A percentile compares a stretch with the other conserved stretches of the same genome.
Evolutionary conservation across 202 grass and related monocot species (phyloP).

Genomic region (Carex sylvatica): DNA sequence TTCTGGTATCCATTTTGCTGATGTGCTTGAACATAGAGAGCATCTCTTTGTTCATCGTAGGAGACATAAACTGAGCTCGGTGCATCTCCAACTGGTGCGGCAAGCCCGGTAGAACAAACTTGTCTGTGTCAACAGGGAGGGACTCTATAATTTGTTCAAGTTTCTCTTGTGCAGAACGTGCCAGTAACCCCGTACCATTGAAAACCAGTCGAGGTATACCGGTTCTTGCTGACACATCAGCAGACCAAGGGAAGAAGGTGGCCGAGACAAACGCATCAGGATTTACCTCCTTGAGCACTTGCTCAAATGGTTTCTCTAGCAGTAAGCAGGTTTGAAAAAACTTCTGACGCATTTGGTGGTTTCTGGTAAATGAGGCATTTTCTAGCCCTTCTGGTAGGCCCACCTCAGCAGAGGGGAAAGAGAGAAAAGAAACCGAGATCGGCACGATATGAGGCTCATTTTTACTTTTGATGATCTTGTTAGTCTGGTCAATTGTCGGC

Average conservation of each 20-base stretch:
- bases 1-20: conserved; percentile 24
- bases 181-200: conserved; percentile 46
- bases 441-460: not conserved
- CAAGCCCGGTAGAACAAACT: conserved; percentile 36
- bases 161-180: conserved; percentile 6
- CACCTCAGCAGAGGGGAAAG: conserved; percentile 43
- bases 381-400: conserved; percentile 46
- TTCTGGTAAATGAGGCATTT: conserved; percentile 3
- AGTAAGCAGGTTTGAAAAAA: not conserved
- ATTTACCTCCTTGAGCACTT: conserved; percentile 23
- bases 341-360: conserved; percentile 9
- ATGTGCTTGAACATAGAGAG: not conserved
- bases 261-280: conserved; percentile 48
- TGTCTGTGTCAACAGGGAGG: conserved; percentile 23
- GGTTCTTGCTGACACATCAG: conserved; percentile 27
- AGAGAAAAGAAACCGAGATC: conserved; percentile 24
- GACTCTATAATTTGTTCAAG: conserved; percentile 24
- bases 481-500: conserved; percentile 45
- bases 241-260: conserved; percentile 51
- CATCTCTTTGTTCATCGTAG: not conserved
- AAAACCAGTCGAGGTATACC: conserved; percentile 52
- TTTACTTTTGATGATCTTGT: conserved; percentile 16
- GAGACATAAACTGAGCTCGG: conserved; percentile 39
- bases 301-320: conserved; percentile 47
- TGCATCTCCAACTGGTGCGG: conserved; percentile 48